phyloP scores from a whole-genome alignment of 2,329 filamentous ascomycete genomes.

The Sporothrix globosa region DNA sequence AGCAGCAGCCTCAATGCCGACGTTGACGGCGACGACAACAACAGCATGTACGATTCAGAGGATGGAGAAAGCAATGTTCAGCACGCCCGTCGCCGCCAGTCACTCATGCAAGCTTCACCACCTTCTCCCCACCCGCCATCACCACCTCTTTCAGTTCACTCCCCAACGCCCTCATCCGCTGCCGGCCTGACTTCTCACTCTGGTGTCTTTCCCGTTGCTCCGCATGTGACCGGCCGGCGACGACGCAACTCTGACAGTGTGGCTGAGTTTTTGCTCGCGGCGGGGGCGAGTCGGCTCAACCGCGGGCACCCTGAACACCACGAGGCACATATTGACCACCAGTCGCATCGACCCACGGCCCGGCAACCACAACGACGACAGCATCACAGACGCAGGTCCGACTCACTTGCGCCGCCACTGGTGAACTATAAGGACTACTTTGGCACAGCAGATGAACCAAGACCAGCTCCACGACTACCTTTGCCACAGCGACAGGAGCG shows the following conservation, averaged over 20 bases:
- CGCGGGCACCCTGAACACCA: conserved; percentile 26
- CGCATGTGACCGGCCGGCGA: conserved; percentile 35
- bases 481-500: neutral
- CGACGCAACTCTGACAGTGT: conserved; percentile 39
- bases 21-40: neutral
- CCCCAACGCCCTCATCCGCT: conserved; percentile 25
- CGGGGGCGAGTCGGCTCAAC: conserved; percentile 6
- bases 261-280: conserved; percentile 27
- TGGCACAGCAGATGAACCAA: conserved; percentile 11
- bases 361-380: neutral
- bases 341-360: neutral
- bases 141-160: conserved; percentile 25
- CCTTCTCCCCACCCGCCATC: conserved; percentile 27
- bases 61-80: neutral
- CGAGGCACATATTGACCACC: neutral
- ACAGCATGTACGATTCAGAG: neutral
- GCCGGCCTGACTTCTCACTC: conserved; percentile 28
- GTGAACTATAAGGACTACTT: conserved; percentile 24
- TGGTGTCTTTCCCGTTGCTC: conserved; percentile 32
- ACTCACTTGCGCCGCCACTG: conserved; percentile 31
- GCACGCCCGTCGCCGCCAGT: neutral
- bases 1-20: conserved; percentile 2
- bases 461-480: neutral
- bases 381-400: conserved; percentile 32
- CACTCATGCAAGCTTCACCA: conserved; percentile 25